Evolutionary conservation across 2,329 filamentous ascomycete species (phyloP).

Genomic region (Malbranchea cinnamomea): DNA sequence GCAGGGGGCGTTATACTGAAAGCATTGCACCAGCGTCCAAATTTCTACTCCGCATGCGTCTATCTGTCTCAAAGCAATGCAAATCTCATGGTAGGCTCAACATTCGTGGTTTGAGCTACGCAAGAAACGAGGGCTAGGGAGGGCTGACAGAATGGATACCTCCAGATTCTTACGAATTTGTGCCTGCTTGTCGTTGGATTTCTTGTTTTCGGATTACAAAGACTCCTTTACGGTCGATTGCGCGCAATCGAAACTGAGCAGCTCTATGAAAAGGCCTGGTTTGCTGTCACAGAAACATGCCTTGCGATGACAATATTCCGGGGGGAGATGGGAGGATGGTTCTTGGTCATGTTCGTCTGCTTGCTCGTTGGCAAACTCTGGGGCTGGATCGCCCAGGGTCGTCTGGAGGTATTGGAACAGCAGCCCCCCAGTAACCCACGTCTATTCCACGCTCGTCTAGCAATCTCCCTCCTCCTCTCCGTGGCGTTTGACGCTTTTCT

Average conservation of each 20-base stretch:
- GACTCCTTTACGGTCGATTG: constrained; percentile 76
- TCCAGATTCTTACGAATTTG: constrained; percentile 77
- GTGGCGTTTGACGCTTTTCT: constrained; percentile 67
- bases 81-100: constrained; percentile 61
- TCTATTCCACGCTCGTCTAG: constrained; percentile 73
- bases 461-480: constrained; percentile 62
- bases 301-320: constrained; percentile 97
- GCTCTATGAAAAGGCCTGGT: constrained; percentile 95
- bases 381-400: constrained; percentile 94
- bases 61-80: constrained; percentile 94
- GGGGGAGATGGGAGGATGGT: constrained; percentile 87
- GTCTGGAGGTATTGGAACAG: constrained; percentile 88
- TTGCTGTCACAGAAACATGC: constrained; percentile 90
- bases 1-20: constrained; percentile 73
- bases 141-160: constrained; percentile 3
- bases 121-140: constrained; percentile 4
- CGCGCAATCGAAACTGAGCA: constrained; percentile 93
- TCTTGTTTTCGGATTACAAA: constrained; percentile 74
- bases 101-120: constrained; percentile 5
- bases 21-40: constrained; percentile 85
- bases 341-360: constrained; percentile 89
- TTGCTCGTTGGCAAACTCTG: constrained; percentile 91
- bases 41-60: constrained; percentile 96
- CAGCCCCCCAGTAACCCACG: constrained; percentile 80
- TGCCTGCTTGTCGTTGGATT: constrained; percentile 66